Evolutionary conservation across 2,329 filamentous ascomycete species (phyloP), one percentile per base, ranked within the genome.

Genomic region (Hortaea werneckii): DNA sequence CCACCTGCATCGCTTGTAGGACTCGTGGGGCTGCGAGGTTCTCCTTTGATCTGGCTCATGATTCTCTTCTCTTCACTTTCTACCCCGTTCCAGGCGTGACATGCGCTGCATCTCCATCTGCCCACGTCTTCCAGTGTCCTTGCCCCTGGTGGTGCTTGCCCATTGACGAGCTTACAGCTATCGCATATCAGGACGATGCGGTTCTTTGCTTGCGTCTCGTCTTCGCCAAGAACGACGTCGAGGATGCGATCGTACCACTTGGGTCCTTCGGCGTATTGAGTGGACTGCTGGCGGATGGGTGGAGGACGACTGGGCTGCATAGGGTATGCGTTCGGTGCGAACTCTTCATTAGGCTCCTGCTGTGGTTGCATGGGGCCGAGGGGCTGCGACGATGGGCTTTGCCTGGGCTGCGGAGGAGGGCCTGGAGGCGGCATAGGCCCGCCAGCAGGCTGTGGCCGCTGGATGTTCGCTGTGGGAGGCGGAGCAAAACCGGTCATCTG

Each of bases 211-310:
- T 85, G 81, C 4, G 86, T 94, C 67, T 98, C 92, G 59, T 98
- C 92, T 61, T 98, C 92, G 42, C 92, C 92, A 0, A 98, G 76
- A 27, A 98, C 78, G 0, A 94, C 79, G 59, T 98, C 92, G 47
- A 98, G 73, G 44, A 98, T 81, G 46, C 90, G 80, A 63, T 98
- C 92, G 66, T 96, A 98, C 92, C 92, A 98, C 60, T 85, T 82
- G 7, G 62, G 59, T 8, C 58, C 58, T 20, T 57, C 54, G 4
- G 51, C 49, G n/a, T 53, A 52, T 29, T 62, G 58, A 32, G 56
- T 48, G 32, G 55, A 50, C 11, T 53, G 45, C 28, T 11, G 49
- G 34, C 47, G 52, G 4, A 46, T 40, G 20, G 42, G 42, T 4
- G 50, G 45, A 5, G 50, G 40, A 26, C 27, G 12, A 4, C 26